phyloP scores from a whole-genome alignment of 108 stramenopile genomes.

The Asterionellopsis glacialis region DNA sequence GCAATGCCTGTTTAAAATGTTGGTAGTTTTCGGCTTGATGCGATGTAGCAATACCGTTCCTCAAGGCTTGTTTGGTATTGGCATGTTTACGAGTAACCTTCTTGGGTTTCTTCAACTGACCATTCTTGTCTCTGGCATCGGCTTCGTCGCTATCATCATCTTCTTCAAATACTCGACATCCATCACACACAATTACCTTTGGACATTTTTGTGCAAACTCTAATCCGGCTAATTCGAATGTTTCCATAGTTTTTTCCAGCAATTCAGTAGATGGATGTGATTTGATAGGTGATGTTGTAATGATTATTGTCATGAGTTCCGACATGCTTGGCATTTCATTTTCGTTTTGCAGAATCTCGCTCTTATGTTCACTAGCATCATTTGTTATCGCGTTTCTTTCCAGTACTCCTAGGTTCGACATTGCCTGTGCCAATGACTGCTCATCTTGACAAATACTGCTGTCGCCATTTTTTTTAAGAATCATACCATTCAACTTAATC shows the following conservation, averaged over 20 bases:
- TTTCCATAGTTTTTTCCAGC: constrained; percentile 63
- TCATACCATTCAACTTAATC: constrained; percentile 16
- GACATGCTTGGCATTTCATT: constrained; percentile 41
- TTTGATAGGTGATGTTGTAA: constrained; percentile 80
- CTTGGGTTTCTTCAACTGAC: constrained; percentile 15
- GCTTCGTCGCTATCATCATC: constrained; percentile 16
- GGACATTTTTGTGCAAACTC: constrained; percentile 74
- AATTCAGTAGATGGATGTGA: constrained; percentile 81
- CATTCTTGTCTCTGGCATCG: background rate
- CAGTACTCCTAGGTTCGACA: background rate
- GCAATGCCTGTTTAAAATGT: constrained; percentile 52
- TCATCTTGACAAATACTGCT: too few species aligned
- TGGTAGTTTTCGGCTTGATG: constrained; percentile 62
- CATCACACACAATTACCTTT: constrained; percentile 80
- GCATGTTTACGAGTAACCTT: constrained; percentile 49
- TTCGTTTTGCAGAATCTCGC: constrained; percentile 7
- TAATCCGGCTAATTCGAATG: constrained; percentile 57
- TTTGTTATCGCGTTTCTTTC: background rate
- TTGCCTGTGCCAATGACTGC: background rate
- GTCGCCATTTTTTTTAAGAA: constrained; percentile 5
- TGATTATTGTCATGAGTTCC: constrained; percentile 70
- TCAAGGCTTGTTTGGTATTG: constrained; percentile 70
- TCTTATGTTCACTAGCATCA: constrained; percentile 16
- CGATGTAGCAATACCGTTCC: constrained; percentile 68
- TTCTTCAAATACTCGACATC: constrained; percentile 42